Percentiles rank a stretch among this genome's conserved stretches.
phyloP scores from a whole-genome alignment of 768 basidiomycete genomes.

The Suillus sp. region DNA sequence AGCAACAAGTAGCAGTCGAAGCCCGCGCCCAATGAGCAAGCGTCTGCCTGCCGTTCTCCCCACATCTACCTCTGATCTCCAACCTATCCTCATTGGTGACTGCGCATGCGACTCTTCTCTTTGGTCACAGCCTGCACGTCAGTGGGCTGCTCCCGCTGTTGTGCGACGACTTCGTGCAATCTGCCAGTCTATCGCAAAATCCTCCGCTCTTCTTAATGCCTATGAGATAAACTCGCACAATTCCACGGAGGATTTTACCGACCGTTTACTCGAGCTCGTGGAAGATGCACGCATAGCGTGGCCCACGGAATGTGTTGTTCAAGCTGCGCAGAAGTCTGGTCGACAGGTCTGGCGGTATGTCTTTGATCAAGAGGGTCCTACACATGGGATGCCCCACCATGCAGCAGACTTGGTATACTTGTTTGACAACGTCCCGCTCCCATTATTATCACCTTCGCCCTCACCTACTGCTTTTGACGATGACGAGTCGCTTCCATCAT shows the following conservation, averaged over 20 bases:
- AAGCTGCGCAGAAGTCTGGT: conserved; percentile 52
- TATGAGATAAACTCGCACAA: conserved; percentile 71
- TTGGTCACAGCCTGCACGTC: conserved; percentile 60
- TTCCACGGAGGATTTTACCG: conserved; percentile 64
- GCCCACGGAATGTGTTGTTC: conserved; percentile 69
- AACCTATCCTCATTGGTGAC: conserved; percentile 79
- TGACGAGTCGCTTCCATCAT: conserved; percentile 34
- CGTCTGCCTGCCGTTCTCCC: background rate
- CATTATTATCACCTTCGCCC: conserved; percentile 39
- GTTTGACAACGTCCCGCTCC: conserved; percentile 72
- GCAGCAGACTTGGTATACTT: conserved; percentile 75
- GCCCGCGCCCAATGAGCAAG: conserved; percentile 30
- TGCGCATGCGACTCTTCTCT: conserved; percentile 63
- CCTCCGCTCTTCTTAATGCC: conserved; percentile 60
- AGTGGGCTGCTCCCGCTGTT: conserved; percentile 64
- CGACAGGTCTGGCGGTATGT: conserved; percentile 77
- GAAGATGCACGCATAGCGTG: conserved; percentile 76
- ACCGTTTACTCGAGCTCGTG: conserved; percentile 71
- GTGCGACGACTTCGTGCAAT: conserved; percentile 72
- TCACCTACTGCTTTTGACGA: conserved; percentile 37
- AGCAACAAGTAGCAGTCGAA: conserved; percentile 27
- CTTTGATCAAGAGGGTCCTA: conserved; percentile 80
- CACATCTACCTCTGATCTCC: conserved; percentile 35
- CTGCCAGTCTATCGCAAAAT: conserved; percentile 67
- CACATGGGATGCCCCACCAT: conserved; percentile 65